A percentile compares a stretch with the other conserved stretches of the same genome.
Conservation (phyloP, 257 asterid species). For the Capsicum rhomboideum region DNA sequence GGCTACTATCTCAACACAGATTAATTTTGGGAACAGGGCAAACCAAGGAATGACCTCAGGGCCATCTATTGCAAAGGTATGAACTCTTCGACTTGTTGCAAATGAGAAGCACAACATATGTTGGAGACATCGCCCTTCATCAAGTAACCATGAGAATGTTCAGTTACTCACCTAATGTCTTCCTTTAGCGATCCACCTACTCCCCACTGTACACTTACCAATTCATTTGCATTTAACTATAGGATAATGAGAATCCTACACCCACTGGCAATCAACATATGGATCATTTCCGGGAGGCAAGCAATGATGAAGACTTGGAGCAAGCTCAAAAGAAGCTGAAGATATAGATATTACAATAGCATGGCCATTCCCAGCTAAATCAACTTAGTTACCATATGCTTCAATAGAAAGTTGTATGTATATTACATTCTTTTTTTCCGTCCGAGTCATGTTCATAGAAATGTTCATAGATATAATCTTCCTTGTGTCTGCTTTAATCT, state of each 20-base stretch:
- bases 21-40: constrained; percentile 77
- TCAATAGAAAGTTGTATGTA: not conserved
- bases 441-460: not conserved
- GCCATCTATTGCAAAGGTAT: constrained; percentile 32
- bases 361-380: not conserved
- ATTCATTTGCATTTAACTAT: not conserved
- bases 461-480: not conserved
- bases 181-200: not conserved
- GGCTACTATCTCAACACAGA: constrained; percentile 80
- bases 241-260: constrained; percentile 17
- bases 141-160: not conserved
- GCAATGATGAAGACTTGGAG: constrained; percentile 35
- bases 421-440: not conserved
- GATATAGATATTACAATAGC: constrained; percentile 15
- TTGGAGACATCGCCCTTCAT: not conserved
- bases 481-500: not conserved
- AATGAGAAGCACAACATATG: not conserved
- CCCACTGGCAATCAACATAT: constrained; percentile 32
- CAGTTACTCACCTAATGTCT: not conserved
- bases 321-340: constrained; percentile 60
- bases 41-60: constrained; percentile 33
- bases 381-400: not conserved
- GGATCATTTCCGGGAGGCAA: constrained; percentile 30
- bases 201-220: not conserved
- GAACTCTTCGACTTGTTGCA: not conserved